Base-by-base conservation (phyloP, 192 early-diverging fungal species). In the Backusella macrospora region DNA sequence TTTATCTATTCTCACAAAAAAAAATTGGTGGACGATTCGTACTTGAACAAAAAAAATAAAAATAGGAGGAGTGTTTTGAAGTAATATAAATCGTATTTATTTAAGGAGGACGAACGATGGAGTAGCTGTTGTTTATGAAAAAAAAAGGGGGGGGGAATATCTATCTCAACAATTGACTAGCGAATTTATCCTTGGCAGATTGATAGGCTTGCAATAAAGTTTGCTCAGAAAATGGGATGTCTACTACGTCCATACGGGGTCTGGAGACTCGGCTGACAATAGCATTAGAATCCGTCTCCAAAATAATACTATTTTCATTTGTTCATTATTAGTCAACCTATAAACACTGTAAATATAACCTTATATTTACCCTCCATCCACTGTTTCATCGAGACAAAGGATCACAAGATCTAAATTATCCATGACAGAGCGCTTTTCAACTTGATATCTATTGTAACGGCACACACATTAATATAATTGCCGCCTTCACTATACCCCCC, bases 351-450 rank as follows among this genome's bases (percentile, higher is more conserved):
- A 29, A 39, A 4, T 3, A 44, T 15, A 18, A 16, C 45, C 43
- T 14, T 34, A 6, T 71, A 67, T 63, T 77, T 86, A 95, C 93
- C 94, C 97, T 73, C 96, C 95, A 79, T 99, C 97, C 37, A 99
- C 90, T 43, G 93, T 90, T 76, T 99, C 97, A 82, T 99, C 97
- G 47, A 99, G 80, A 5, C 92, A 91, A 42, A 99, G 87, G 49
- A 94, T 89, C 0, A 96, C 93, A 68, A 96, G 85, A 84, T 99
- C 97, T 43, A 95, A 83, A 83, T 95, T 95, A 78, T 98, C 95
- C 71, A 98, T 79, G 15, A 99, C 84, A 47, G 88, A 85, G 64
- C 96, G 88, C 82, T 96, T 97, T 80, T 97, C 96, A 48, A 97
- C 88, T 78, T 95, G 94, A 66, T 93, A 92, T 84, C 91, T 93